Conservation (phyloP, 169 alveolate species). For the Eimeria maxima region DNA sequence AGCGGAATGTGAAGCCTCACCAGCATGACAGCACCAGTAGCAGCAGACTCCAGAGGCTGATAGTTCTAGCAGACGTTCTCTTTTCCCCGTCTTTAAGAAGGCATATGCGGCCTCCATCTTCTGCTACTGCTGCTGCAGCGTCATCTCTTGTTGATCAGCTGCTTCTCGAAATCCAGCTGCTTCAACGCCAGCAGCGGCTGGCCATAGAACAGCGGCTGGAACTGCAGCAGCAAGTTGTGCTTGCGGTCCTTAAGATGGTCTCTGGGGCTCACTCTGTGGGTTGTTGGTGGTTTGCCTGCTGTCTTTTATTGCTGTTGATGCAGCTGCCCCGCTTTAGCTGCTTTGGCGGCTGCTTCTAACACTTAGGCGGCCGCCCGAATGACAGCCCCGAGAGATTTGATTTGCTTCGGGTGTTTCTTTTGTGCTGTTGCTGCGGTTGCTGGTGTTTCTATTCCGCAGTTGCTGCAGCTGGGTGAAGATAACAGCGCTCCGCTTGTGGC, state of each 20-base stretch:
- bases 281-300: background rate
- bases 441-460: constrained; percentile 3
- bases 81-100: background rate
- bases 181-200: background rate
- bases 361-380: background rate
- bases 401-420: background rate
- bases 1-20: background rate
- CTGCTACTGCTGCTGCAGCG: background rate
- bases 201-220: background rate
- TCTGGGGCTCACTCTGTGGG: background rate
- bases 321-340: background rate
- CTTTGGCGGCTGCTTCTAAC: background rate
- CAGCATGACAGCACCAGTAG: background rate
- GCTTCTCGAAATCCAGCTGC: background rate
- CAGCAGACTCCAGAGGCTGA: background rate
- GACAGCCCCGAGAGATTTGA: too few species aligned
- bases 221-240: background rate
- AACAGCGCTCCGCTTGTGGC: background rate
- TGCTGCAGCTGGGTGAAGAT: constrained; percentile 1
- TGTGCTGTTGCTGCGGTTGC: constrained; percentile 8
- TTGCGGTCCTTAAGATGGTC: background rate
- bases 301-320: background rate
- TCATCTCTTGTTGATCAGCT: constrained; percentile 1
- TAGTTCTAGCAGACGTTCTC: constrained; percentile 7
- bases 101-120: background rate